Conservation (phyloP, 495 filamentous ascomycete species). For the Amphirosellinia nigrospora region DNA sequence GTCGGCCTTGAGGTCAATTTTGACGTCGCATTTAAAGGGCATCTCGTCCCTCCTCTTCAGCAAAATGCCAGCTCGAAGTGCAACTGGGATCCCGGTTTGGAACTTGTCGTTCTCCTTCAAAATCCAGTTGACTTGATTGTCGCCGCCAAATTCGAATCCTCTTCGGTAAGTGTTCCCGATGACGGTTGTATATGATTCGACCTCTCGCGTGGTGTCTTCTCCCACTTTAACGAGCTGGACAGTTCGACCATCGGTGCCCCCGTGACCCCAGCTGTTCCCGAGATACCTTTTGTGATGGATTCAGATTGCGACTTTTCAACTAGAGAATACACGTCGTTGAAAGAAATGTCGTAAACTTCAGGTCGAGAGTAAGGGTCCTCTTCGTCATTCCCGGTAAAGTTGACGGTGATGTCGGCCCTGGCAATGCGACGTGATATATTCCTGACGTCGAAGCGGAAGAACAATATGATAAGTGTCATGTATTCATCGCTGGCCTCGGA, state of each 20-base stretch:
- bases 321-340: slow-evolving; percentile 3
- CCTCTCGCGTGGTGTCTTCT: neutral
- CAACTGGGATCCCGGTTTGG: neutral
- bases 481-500: neutral
- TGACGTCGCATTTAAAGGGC: slow-evolving; percentile 6
- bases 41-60: neutral
- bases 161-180: slow-evolving; percentile 1
- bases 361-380: slow-evolving; percentile 5
- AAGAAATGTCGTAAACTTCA: slow-evolving; percentile 2
- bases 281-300: neutral
- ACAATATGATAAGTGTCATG: neutral
- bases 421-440: slow-evolving; percentile 8
- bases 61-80: neutral
- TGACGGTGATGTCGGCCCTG: neutral
- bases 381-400: neutral
- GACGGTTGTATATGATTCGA: neutral
- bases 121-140: slow-evolving; percentile 4
- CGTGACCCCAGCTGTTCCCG: neutral
- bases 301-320: neutral
- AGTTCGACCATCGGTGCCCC: neutral
- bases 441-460: slow-evolving; percentile 6
- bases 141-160: slow-evolving; percentile 1
- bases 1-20: slow-evolving; percentile 5
- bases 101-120: slow-evolving; percentile 5
- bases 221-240: neutral